phyloP scores from a whole-genome alignment of 2,329 filamentous ascomycete species.

The Leptographium wingfieldii region DNA sequence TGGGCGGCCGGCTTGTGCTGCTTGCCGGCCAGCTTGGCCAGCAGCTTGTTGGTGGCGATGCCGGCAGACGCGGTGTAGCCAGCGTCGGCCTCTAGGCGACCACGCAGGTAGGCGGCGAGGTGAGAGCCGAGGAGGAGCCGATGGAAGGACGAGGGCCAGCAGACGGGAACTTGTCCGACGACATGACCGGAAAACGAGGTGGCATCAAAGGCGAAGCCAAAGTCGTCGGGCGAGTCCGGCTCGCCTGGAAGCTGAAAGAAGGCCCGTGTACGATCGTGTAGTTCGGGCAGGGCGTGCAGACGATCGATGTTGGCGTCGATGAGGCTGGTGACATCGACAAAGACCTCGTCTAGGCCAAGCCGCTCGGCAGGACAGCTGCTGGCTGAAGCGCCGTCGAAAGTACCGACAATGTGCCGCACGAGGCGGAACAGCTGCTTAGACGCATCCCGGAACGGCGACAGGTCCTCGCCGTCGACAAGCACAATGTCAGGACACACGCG shows the following conservation, averaged over 20 bases:
- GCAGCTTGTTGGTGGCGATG: conserved; percentile 73
- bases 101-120: conserved; percentile 61
- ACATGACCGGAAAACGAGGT: conserved; percentile 51
- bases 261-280: conserved; percentile 34
- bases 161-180: not conserved
- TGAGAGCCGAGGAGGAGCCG: conserved; percentile 70
- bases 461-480: conserved; percentile 75
- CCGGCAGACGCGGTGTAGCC: conserved; percentile 84
- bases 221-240: conserved; percentile 45
- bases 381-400: conserved; percentile 22
- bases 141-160: too few species aligned
- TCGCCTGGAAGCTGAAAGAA: conserved; percentile 64
- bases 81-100: conserved; percentile 52
- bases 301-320: conserved; percentile 67
- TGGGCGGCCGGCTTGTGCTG: conserved; percentile 79
- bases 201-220: conserved; percentile 75
- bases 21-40: conserved; percentile 75
- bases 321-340: conserved; percentile 74
- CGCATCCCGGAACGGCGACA: conserved; percentile 72
- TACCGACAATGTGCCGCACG: conserved; percentile 61
- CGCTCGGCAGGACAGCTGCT: conserved; percentile 52
- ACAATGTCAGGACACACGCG: conserved; percentile 71
- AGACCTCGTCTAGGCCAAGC: conserved; percentile 84
- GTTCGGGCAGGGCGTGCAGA: conserved; percentile 44
- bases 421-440: conserved; percentile 72